Evolutionary conservation across 2,329 filamentous ascomycete species (phyloP), one percentile per base, ranked within the genome.

Genomic region (Fusarium proliferatum): DNA sequence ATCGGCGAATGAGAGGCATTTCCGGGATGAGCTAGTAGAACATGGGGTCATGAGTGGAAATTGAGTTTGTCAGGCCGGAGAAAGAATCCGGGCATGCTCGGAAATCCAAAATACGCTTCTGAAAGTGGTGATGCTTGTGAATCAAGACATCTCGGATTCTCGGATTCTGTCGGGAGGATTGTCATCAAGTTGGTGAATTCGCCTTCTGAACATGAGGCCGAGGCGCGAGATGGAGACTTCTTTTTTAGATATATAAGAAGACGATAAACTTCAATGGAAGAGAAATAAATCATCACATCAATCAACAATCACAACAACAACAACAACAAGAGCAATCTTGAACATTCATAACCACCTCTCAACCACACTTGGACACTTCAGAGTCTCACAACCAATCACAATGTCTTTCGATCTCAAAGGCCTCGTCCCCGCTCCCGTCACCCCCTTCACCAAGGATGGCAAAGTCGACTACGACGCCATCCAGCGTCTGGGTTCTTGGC

Each of bases 401-500:
- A 81, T 81, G 80, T 72, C 78, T 73, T 68, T 87, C 72, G 85
- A 87, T 79, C 83, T 88, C 65, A 82, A 83, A 57, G 86, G 86
- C 58, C 84, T 88, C 57, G 84, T 85, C 28, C 86, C 85, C 52
- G 86, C 86, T 42, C 86, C 86, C 19, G 85, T 88, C 65, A 88
- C 86, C 17, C 84, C 86, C 56, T 88, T 88, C 81, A 87, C 82
- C 70, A 76, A 78, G 51, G 82, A 86, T 60, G 85, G 86, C 17
- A 79, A 79, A 16, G 81, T 88, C 61, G 86, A 88, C 79, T 88
- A 85, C 76, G 82, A 84, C 15, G 86, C 86, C 43, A 88, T 88
- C 67, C 85, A 88, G 60, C 84, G 86, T 21, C 83, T 88, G 17
- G 86, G 86, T 21, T 85, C 84, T 9, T 88, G 86, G 86, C 85